phyloP scores from a whole-genome alignment of 306 rosid genomes.

The Rosa lucieae region DNA sequence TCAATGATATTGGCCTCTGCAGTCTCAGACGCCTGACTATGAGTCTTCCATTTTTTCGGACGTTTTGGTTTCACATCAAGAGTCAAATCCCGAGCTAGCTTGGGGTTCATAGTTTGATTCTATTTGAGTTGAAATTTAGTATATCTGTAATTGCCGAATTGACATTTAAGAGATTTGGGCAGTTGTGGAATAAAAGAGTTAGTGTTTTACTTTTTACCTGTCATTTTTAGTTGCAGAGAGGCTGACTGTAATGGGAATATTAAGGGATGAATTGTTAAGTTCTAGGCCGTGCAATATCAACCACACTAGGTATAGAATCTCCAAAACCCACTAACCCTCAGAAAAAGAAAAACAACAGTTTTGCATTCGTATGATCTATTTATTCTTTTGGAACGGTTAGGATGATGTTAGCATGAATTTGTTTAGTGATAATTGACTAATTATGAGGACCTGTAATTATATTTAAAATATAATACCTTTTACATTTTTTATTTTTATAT shows the following conservation, averaged over 20 bases:
- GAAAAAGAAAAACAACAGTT: not conserved
- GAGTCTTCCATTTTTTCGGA: too few species aligned
- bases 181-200: slow-evolving; percentile 10
- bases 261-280: slow-evolving; percentile 2
- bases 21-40: too few species aligned
- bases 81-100: too few species aligned
- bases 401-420: not conserved
- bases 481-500: too few species aligned
- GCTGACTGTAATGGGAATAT: slow-evolving; percentile 20
- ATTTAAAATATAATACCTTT: too few species aligned
- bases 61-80: too few species aligned
- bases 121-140: slow-evolving; percentile 9
- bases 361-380: not conserved
- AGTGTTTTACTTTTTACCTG: not conserved
- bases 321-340: not conserved
- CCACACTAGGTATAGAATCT: not conserved
- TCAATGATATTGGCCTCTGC: too few species aligned
- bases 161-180: slow-evolving; percentile 27
- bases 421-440: not conserved
- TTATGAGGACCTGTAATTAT: not conserved
- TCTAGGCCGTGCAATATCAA: slow-evolving; percentile 22
- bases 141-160: not conserved
- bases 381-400: not conserved
- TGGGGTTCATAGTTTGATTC: slow-evolving; percentile 9
- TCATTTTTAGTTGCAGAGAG: slow-evolving; percentile 15